These are phyloP conservation scores for Serpula lacrymans DNA, from an alignment of 768 basidiomycete genomes.

Conservation along the genomic window DNA sequence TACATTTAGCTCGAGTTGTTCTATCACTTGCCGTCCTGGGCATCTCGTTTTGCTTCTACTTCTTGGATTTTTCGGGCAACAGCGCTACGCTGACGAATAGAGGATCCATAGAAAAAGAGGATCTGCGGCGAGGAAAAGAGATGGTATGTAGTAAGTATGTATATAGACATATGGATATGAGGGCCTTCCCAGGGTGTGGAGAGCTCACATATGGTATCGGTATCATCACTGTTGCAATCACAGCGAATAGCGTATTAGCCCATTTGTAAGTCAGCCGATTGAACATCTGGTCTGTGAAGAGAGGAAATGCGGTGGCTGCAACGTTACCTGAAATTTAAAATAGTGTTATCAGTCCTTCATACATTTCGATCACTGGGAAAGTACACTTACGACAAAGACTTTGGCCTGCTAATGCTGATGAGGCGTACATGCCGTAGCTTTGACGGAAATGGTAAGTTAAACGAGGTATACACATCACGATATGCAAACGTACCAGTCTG, in stretches of 20 bases:
- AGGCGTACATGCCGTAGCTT: constrained; percentile 63
- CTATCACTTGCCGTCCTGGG: too few species aligned
- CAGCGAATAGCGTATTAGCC: constrained; percentile 56
- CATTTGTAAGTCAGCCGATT: constrained; percentile 51
- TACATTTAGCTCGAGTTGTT: too few species aligned
- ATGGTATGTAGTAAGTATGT: not conserved
- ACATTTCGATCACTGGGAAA: not conserved
- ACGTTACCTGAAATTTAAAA: constrained; percentile 40
- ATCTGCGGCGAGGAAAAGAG: constrained; percentile 19
- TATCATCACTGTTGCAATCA: constrained; percentile 50
- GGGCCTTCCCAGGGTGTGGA: too few species aligned
- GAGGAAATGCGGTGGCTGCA: constrained; percentile 50
- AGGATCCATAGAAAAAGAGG: constrained; percentile 27
- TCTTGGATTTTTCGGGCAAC: constrained; percentile 21
- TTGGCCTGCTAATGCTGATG: constrained; percentile 67
- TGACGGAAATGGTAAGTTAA: constrained; percentile 7
- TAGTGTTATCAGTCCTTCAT: not conserved
- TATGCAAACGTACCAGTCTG: constrained; percentile 58
- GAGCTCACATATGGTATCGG: constrained; percentile 55
- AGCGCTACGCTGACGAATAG: constrained; percentile 28
- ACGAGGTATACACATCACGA: too few species aligned
- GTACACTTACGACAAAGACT: constrained; percentile 48
- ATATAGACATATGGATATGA: not conserved
- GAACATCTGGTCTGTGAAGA: constrained; percentile 64
- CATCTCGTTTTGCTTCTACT: too few species aligned